These are phyloP conservation scores for Ogataea glucozyma DNA, from an alignment of 805 yeast genomes.

Conservation along the genomic window DNA sequence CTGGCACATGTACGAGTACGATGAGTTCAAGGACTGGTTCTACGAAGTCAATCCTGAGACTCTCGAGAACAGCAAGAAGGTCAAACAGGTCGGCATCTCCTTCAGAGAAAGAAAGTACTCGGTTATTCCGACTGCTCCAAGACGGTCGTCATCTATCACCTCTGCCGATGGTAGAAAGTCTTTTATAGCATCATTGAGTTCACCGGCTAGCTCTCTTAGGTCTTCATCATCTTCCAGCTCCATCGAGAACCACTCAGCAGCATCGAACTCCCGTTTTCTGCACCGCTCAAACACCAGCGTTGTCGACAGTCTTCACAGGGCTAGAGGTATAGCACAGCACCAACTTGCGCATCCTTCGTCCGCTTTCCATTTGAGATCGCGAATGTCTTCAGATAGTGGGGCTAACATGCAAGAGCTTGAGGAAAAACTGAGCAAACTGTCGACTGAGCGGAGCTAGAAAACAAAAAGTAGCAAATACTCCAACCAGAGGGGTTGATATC, in stretches of 20 bases:
- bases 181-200: conserved; percentile 3
- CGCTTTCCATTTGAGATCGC: background rate
- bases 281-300: conserved; percentile 19
- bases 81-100: conserved; percentile 69
- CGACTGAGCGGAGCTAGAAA: conserved; percentile 4
- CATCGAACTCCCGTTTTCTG: conserved; percentile 11
- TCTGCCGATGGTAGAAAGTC: conserved; percentile 13
- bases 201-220: background rate
- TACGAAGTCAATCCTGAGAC: conserved; percentile 51
- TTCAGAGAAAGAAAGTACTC: conserved; percentile 69
- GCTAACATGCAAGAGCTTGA: conserved; percentile 15
- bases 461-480: background rate
- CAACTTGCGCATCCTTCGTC: background rate
- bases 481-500: background rate
- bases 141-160: conserved; percentile 18
- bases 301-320: conserved; percentile 21
- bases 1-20: conserved; percentile 86
- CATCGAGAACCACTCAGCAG: conserved; percentile 1
- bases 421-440: conserved; percentile 15
- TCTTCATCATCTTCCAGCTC: conserved; percentile 7
- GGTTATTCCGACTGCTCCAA: conserved; percentile 76
- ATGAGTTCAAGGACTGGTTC: conserved; percentile 78
- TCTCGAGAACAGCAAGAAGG: conserved; percentile 55
- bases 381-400: conserved; percentile 7
- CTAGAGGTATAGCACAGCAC: conserved; percentile 24